A percentile compares a stretch with the other conserved stretches of the same genome.
Evolutionary conservation across 768 basidiomycete genomes (phyloP).

Genomic region (Phaeotremella skinneri): DNA sequence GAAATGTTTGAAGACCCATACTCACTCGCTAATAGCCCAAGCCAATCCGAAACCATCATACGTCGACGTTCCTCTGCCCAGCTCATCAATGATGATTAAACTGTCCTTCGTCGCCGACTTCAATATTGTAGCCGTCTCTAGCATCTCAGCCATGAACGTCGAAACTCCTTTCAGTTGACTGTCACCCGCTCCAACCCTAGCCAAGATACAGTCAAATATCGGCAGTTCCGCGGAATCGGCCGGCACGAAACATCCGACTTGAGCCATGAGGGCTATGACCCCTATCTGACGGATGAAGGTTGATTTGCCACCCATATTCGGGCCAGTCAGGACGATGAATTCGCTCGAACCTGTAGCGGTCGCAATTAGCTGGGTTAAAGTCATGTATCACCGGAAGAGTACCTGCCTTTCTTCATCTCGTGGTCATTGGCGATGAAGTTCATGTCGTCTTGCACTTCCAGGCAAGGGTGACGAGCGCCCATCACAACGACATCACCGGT

Average conservation of each 20-base stretch:
- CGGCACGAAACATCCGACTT: slow-evolving; percentile 92
- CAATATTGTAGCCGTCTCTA: slow-evolving; percentile 94
- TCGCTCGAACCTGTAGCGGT: slow-evolving; percentile 69
- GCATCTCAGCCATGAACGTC: slow-evolving; percentile 99
- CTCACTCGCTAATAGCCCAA: slow-evolving; percentile 97
- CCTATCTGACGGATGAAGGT: slow-evolving; percentile 92
- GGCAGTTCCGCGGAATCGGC: slow-evolving; percentile 81
- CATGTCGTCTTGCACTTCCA: slow-evolving; percentile 94
- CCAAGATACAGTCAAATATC: slow-evolving; percentile 91
- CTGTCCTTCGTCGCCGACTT: slow-evolving; percentile 90
- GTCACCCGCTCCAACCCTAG: slow-evolving; percentile 95
- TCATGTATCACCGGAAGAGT: background rate
- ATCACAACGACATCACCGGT: slow-evolving; percentile 73
- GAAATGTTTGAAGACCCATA: slow-evolving; percentile 9
- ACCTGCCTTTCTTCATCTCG: slow-evolving; percentile 80
- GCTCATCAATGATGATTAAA: slow-evolving; percentile 94
- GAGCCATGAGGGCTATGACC: slow-evolving; percentile 94
- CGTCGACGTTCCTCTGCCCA: slow-evolving; percentile 92
- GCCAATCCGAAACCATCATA: slow-evolving; percentile 97
- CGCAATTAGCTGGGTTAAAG: background rate
- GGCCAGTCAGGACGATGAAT: slow-evolving; percentile 95
- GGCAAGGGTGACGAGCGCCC: slow-evolving; percentile 90
- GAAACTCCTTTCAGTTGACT: slow-evolving; percentile 96
- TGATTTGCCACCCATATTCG: slow-evolving; percentile 98
- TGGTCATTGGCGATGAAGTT: slow-evolving; percentile 95